Evolutionary conservation across 2,329 filamentous ascomycete genomes (phyloP).

Genomic region (Fusarium paranaense): DNA sequence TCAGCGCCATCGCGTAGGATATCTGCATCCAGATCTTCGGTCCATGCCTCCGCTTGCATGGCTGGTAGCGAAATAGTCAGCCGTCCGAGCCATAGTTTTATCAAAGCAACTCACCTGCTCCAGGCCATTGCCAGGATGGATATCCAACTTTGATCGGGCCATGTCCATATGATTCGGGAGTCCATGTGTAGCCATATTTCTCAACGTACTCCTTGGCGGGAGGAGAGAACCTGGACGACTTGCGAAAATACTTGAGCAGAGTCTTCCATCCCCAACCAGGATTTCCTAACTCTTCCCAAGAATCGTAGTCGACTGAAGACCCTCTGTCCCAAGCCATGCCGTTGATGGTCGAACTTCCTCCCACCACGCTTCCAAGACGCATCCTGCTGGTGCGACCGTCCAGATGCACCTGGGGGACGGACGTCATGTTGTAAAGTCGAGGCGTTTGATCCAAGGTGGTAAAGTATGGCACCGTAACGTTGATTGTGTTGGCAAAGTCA

Average conservation of each 20-base stretch:
- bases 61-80: neutral
- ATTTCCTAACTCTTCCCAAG: slow-evolving; percentile 54
- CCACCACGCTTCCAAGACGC: slow-evolving; percentile 43
- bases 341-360: slow-evolving; percentile 48
- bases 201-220: slow-evolving; percentile 32
- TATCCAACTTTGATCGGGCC: slow-evolving; percentile 40
- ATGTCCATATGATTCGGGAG: slow-evolving; percentile 36
- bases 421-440: slow-evolving; percentile 33
- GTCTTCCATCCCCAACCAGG: slow-evolving; percentile 52
- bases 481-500: slow-evolving; percentile 41
- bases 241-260: slow-evolving; percentile 33
- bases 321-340: slow-evolving; percentile 47
- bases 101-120: slow-evolving; percentile 15
- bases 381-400: slow-evolving; percentile 35
- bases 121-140: slow-evolving; percentile 43
- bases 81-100: accelerated
- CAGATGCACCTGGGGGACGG: slow-evolving; percentile 42
- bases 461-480: slow-evolving; percentile 39
- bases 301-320: slow-evolving; percentile 45
- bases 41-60: slow-evolving; percentile 27
- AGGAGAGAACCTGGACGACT: slow-evolving; percentile 35
- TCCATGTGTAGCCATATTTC: slow-evolving; percentile 36
- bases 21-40: slow-evolving; percentile 23
- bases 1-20: slow-evolving; percentile 36
- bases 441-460: slow-evolving; percentile 27